Evolutionary conservation across 2,329 filamentous ascomycete genomes (phyloP).

Genomic region (Venturia nashicola): DNA sequence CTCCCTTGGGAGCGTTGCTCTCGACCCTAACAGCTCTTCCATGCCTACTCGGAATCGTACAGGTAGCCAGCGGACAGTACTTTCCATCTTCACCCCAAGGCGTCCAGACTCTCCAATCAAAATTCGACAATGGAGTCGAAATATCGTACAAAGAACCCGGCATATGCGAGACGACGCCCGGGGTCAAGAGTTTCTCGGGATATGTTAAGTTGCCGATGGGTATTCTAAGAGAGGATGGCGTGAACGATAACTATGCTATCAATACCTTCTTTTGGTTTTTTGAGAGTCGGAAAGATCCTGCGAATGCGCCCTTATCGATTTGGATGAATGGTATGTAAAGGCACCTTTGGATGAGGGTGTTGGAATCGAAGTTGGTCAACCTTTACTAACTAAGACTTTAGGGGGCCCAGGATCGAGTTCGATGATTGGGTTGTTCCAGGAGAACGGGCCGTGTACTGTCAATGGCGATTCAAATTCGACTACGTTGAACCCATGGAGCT

Average conservation of each 20-base stretch:
- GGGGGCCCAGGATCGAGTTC: constrained; percentile 41
- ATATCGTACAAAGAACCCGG: constrained; percentile 18
- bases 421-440: constrained; percentile 33
- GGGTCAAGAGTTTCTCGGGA: constrained; percentile 45
- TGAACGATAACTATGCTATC: constrained; percentile 37
- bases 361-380: not conserved
- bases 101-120: constrained; percentile 3
- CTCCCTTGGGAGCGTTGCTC: not conserved
- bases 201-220: constrained; percentile 45
- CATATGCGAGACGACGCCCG: constrained; percentile 45
- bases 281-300: constrained; percentile 43
- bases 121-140: constrained; percentile 12
- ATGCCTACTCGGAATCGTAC: not conserved
- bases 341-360: constrained; percentile 7
- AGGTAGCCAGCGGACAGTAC: not conserved
- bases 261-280: constrained; percentile 57
- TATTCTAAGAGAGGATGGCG: constrained; percentile 23
- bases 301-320: constrained; percentile 39
- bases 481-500: constrained; percentile 44
- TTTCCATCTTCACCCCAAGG: constrained; percentile 8
- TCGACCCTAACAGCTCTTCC: not conserved
- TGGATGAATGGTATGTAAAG: constrained; percentile 11
- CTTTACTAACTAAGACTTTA: constrained; percentile 20
- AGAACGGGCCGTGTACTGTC: constrained; percentile 43
- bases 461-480: constrained; percentile 39